A percentile compares a stretch with the other conserved stretches of the same genome.
Conservation (phyloP, 306 rosid genomes). For the Datisca glomerata region DNA sequence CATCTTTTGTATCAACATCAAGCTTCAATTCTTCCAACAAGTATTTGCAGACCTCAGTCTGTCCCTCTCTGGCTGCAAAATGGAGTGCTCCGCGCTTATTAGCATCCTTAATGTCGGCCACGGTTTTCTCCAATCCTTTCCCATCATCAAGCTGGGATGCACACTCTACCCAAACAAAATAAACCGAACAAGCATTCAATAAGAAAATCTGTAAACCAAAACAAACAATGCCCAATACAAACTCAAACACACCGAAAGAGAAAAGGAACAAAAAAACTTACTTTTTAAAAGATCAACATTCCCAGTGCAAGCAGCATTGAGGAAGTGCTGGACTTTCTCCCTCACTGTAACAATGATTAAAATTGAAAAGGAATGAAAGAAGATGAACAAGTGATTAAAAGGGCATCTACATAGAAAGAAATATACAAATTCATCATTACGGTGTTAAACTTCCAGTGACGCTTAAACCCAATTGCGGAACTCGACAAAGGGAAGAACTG, state of each 20-base stretch:
- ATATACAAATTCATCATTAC: not conserved
- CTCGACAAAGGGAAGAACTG: too few species aligned
- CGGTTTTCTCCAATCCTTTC: conserved; percentile 47
- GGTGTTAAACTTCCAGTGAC: too few species aligned
- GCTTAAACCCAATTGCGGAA: too few species aligned
- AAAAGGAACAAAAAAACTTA: conserved; percentile 8
- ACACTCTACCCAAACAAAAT: conserved; percentile 30
- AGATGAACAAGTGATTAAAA: not conserved
- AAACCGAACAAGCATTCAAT: conserved; percentile 8
- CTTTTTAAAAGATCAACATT: conserved; percentile 79
- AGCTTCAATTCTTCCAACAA: conserved; percentile 72
- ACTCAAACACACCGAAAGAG: not conserved
- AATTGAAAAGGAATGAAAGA: not conserved
- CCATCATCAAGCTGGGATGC: conserved; percentile 68
- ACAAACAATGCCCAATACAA: not conserved
- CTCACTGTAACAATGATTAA: conserved; percentile 41
- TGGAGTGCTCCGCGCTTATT: conserved; percentile 91
- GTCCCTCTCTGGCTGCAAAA: conserved; percentile 82
- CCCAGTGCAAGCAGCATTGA: conserved; percentile 75
- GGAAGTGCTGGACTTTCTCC: conserved; percentile 64
- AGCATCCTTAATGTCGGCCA: conserved; percentile 75
- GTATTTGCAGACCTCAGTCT: conserved; percentile 64
- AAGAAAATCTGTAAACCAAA: not conserved
- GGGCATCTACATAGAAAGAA: not conserved
- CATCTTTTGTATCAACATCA: conserved; percentile 62